Base-by-base conservation (phyloP, 352 stramenopile species). In the Phytophthora macrochlamydospora region DNA sequence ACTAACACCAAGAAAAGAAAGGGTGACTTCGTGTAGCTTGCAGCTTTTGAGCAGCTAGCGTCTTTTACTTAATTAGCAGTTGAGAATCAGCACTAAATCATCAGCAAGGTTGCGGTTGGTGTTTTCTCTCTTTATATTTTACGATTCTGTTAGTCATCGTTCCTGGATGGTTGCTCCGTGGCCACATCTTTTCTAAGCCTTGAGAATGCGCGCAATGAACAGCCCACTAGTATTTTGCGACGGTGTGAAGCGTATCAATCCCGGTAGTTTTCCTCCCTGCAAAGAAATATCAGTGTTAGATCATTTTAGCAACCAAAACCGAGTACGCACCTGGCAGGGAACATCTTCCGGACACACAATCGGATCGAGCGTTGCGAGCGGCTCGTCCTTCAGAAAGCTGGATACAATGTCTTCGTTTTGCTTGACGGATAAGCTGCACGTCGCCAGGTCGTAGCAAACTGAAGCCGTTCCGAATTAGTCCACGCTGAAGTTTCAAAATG, bases 331-430 rank as follows among this genome's bases (percentile, higher is more conserved):
- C 71, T 85, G 63, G 33, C 79, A 91, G 5, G 81, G 79, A 35
- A 90, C 70, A 3, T 74, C 75, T 24, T 76, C 56, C 38, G 43
- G 29, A 37, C 56, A 51, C 12, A 77, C 65, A 11, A 92, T 85
- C 2, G 67, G 54, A 31, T 82, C 55, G 3, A 92, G 51, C 14
- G 38, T 58, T 5, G 83, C 84, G 2, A 49, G 53, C 1, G 72
- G 51, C 48, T 85, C 68, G 6, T 80, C 68, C 12, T 80, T 38
- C 1, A 99, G 72, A 37, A 99, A 89, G 31, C 59, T 79, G 7
- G 62, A 43, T 7, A 99, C 91, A n/a, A 98, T 82, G 4, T 92
- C 77, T 76, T 98, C 94, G 67, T 99, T 99, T 74, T 99, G 94
- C 62, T 87, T 81, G 18, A 92, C 58, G 1, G 90, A 97, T 14